These are phyloP conservation scores for Sesbania bispinosa DNA, from an alignment of 306 rosid species.

Conservation along the genomic window DNA sequence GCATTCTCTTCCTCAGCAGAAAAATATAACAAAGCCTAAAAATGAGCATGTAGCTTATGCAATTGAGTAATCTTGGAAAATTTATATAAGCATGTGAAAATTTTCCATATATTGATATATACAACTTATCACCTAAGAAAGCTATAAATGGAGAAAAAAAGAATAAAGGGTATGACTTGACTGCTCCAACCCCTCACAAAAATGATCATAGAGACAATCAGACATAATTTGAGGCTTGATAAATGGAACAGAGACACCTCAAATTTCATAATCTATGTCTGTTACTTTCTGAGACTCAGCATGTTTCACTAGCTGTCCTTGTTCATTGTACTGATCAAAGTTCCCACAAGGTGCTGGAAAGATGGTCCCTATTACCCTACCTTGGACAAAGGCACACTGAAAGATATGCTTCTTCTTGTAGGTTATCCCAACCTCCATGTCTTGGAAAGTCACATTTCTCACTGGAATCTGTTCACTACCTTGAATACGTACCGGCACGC, in stretches of 20 bases:
- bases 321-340: slow-evolving; percentile 71
- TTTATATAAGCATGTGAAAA: slow-evolving; percentile 13
- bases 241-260: slow-evolving; percentile 29
- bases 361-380: slow-evolving; percentile 74
- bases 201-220: background rate
- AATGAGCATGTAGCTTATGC: background rate
- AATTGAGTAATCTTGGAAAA: background rate
- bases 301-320: slow-evolving; percentile 56
- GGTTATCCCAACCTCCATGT: slow-evolving; percentile 70
- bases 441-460: slow-evolving; percentile 64
- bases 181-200: slow-evolving; percentile 13
- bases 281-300: slow-evolving; percentile 53
- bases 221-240: background rate
- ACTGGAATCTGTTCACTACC: slow-evolving; percentile 76
- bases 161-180: background rate
- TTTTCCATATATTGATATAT: slow-evolving; percentile 21
- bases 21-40: too few species aligned
- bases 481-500: slow-evolving; percentile 74
- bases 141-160: slow-evolving; percentile 11
- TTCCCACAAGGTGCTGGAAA: slow-evolving; percentile 78
- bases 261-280: slow-evolving; percentile 79
- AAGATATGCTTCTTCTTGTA: slow-evolving; percentile 86
- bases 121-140: slow-evolving; percentile 34
- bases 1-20: too few species aligned
- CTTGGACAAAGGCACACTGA: slow-evolving; percentile 80